Evolutionary conservation across 2,329 filamentous ascomycete species (phyloP), one percentile per base, ranked within the genome.

Genomic region (Fusarium algeriense): DNA sequence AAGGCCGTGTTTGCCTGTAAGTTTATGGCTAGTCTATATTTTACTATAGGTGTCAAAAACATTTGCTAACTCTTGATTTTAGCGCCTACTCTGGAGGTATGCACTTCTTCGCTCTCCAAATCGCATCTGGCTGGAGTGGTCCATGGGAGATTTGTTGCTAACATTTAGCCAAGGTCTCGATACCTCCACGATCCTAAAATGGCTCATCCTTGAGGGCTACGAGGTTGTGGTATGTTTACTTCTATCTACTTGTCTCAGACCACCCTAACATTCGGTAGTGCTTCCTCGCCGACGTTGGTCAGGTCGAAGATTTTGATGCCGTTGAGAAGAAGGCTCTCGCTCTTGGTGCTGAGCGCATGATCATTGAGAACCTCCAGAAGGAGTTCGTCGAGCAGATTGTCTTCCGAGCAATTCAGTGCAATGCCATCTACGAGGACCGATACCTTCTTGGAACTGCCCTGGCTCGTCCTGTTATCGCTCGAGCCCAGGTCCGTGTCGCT

Each of bases 361-460:
- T 85, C 68, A 83, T 88, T 68, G 84, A 86, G 59, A 88, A 95
- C 80, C 84, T 94, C 52, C 87, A 89, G 73, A 85, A 86, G 75
- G 91, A 93, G 80, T 93, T 95, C 77, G 86, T 95, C 69, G 91
- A 93, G 74, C 87, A 94, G 81, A 86, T 95, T 37, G 91, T 91
- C 84, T 94, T 90, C 86, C 90, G 88, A 58, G 92, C 92, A 64
- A 88, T 94, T 73, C 90, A 92, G 80, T 92, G 89, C 32, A 68
- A 70, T 37, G 68, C 67, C 20, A 65, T 65, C 30, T 64, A 61
- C 41, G 49, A 72, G 43, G 60, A 69, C 71, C 77, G 88, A 89
- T 82, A 81, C 56, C 75, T 81, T 9, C 74, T 78, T 69, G 87
- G 87, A 62, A 90, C 88, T 53, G 84, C 84, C 35, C 83, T 92